phyloP scores from a whole-genome alignment of 176 grass and related monocot species.

The Carex pumila region DNA sequence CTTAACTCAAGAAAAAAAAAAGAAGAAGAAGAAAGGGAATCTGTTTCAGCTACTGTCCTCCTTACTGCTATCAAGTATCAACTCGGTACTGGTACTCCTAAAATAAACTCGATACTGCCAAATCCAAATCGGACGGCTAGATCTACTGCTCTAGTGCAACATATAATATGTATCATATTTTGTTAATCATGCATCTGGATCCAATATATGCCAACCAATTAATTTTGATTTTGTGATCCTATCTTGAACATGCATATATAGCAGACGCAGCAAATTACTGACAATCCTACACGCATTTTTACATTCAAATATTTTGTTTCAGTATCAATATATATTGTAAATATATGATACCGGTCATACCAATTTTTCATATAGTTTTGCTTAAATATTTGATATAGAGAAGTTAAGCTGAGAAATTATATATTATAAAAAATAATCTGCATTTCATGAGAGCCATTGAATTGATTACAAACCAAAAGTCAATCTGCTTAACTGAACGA shows the following conservation, averaged over 20 bases:
- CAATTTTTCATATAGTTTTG: neutral
- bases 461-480: neutral
- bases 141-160: neutral
- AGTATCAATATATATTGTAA: neutral
- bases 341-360: neutral
- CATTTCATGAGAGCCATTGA: neutral
- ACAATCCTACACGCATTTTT: neutral
- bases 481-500: neutral
- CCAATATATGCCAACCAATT: neutral
- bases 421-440: neutral
- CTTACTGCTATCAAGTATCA: too few species aligned
- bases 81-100: too few species aligned
- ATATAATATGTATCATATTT: neutral
- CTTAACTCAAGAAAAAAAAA: too few species aligned
- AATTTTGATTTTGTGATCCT: neutral
- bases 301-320: neutral
- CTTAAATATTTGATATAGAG: neutral
- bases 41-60: too few species aligned
- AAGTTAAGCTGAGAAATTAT: neutral
- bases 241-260: neutral
- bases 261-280: too few species aligned
- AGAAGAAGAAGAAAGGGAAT: too few species aligned
- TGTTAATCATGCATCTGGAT: neutral
- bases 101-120: too few species aligned
- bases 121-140: neutral